A percentile compares a stretch with the other conserved stretches of the same genome.
phyloP scores from a whole-genome alignment of 2,329 filamentous ascomycete genomes.

The Phyllosticta paracitricarpa region DNA sequence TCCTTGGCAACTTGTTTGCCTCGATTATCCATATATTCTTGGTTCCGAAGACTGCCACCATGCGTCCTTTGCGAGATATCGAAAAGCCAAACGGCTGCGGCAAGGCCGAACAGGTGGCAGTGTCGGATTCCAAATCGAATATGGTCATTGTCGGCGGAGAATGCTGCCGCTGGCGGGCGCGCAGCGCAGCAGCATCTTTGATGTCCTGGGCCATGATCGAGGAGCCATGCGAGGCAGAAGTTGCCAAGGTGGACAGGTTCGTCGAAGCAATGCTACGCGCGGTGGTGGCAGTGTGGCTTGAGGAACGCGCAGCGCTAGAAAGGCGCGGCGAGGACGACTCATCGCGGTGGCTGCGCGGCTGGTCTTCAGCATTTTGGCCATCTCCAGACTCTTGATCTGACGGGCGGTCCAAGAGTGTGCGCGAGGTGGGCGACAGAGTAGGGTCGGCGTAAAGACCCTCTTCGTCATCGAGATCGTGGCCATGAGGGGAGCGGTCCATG shows the following conservation, averaged over 20 bases:
- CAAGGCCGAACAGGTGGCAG: slow-evolving; percentile 28
- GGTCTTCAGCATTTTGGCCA: neutral
- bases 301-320: slow-evolving; percentile 7
- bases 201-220: slow-evolving; percentile 6
- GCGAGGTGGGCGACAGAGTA: slow-evolving; percentile 9
- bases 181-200: neutral
- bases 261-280: slow-evolving; percentile 9
- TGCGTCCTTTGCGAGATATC: slow-evolving; percentile 26
- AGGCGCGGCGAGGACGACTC: slow-evolving; percentile 6
- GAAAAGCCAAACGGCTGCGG: slow-evolving; percentile 29
- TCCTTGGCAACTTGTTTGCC: slow-evolving; percentile 24
- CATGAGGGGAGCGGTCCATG: slow-evolving; percentile 7
- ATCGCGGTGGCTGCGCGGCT: neutral
- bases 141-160: slow-evolving; percentile 24
- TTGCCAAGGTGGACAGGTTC: slow-evolving; percentile 5
- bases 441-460: slow-evolving; percentile 12
- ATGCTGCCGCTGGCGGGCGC: slow-evolving; percentile 12
- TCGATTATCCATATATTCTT: slow-evolving; percentile 30
- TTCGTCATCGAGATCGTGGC: slow-evolving; percentile 8
- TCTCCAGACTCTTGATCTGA: neutral
- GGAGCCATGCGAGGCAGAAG: slow-evolving; percentile 1
- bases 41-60: slow-evolving; percentile 27
- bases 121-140: slow-evolving; percentile 29
- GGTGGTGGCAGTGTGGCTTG: slow-evolving; percentile 9
- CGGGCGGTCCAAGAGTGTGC: neutral